Evolutionary conservation across 1,284 basidiomycete genomes (phyloP), one percentile per base, ranked within the genome.

Genomic region (Boletus albobrunnescens): DNA sequence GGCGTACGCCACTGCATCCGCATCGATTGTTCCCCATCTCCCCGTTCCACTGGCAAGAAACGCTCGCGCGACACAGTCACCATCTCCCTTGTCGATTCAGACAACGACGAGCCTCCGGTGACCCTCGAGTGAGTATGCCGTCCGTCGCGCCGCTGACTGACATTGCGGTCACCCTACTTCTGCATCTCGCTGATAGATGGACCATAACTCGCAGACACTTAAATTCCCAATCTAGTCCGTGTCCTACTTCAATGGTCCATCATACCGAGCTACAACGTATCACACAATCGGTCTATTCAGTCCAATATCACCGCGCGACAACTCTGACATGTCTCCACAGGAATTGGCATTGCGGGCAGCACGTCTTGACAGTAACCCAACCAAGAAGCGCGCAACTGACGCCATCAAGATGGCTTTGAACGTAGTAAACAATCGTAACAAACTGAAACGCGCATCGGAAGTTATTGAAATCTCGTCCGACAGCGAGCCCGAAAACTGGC

Each of bases 391-490:
- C 23, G 50, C 59, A 40, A 47, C 50, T 1, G 43, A 53, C 32
- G 52, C 57, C 20, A 31, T 64, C 1, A 51, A 43, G 36, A 51
- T 62, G 44, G 52, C 52, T 13, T 20, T 43, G 3, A 48, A 52
- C 13, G 41, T 16, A 9, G 47, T 61, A 1, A 37, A 43, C 3
- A 45, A 39, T 20, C 41, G 31, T 6, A 28, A 20, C 14, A 41
- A 51, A 19, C 14, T 56, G 32, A 68, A 67, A 45, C 59, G 63
- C 28, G 28, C 7, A 16, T 16, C 7, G 0, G 56, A 65, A 22
- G 36, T 61, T 3, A 60, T 68, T 40, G 60, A 52, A 31, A 56
- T 68, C 28, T 55, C 57, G 6, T 65, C 63, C 20, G 64, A 67
- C 40, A 66, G 66, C 24, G 61, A 68, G 20, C 27, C 51, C 6